Conservation (phyloP, 2,329 filamentous ascomycete species). For the Aspergillus sclerotialis region DNA sequence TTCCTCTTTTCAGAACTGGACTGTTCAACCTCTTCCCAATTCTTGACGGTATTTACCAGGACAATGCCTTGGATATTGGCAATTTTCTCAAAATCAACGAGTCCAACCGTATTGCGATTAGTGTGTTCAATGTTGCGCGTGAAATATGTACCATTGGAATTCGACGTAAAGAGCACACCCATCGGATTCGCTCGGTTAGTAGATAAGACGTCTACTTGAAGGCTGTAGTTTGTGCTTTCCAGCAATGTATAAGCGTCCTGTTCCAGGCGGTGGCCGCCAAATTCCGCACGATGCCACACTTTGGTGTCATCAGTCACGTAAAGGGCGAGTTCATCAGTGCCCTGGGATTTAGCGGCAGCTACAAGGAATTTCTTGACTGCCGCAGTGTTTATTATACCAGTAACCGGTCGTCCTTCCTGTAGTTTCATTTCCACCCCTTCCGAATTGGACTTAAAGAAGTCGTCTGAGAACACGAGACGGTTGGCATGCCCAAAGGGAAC, state of each 20-base stretch:
- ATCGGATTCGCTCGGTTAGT: slow-evolving; percentile 57
- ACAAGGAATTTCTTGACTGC: slow-evolving; percentile 81
- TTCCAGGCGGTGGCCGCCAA: slow-evolving; percentile 78
- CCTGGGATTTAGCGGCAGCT: slow-evolving; percentile 69
- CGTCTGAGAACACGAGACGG: slow-evolving; percentile 71
- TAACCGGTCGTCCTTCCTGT: slow-evolving; percentile 64
- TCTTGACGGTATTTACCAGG: slow-evolving; percentile 81
- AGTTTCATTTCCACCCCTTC: slow-evolving; percentile 64
- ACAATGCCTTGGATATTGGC: slow-evolving; percentile 87
- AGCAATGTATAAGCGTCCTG: slow-evolving; percentile 84
- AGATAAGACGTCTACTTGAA: slow-evolving; percentile 90
- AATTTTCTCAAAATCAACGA: slow-evolving; percentile 94
- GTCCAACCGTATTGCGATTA: slow-evolving; percentile 68
- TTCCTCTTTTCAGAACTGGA: slow-evolving; percentile 53
- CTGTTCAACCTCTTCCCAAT: slow-evolving; percentile 67
- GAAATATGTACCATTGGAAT: slow-evolving; percentile 96
- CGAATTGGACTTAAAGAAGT: slow-evolving; percentile 63
- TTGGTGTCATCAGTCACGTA: slow-evolving; percentile 80
- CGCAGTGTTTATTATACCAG: slow-evolving; percentile 74
- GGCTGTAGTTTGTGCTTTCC: slow-evolving; percentile 95
- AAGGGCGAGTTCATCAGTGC: slow-evolving; percentile 83
- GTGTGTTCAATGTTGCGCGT: slow-evolving; percentile 87
- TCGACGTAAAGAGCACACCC: slow-evolving; percentile 88
- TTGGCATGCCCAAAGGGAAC: slow-evolving; percentile 67
- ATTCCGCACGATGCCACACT: slow-evolving; percentile 87